These are phyloP conservation scores for Aspergillus viridinutans DNA, from an alignment of 2,329 filamentous ascomycete species.

Conservation along the genomic window DNA sequence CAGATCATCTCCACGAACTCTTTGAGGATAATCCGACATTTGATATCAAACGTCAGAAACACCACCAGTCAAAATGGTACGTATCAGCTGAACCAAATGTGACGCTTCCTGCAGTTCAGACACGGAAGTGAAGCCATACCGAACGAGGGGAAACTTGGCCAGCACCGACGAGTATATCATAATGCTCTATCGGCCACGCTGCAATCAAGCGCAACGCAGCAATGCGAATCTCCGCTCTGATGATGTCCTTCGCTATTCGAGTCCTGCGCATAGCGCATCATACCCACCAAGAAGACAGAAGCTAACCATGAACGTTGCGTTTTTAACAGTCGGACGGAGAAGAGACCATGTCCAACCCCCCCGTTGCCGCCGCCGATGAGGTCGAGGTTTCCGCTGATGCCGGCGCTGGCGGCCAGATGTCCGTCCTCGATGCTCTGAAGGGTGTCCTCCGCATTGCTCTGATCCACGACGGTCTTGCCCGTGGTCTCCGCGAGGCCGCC, in stretches of 20 bases:
- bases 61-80: conserved; percentile 43
- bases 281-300: conserved; percentile 18
- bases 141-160: background rate
- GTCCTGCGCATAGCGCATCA: background rate
- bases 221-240: background rate
- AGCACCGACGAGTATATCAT: background rate
- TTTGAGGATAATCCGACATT: conserved; percentile 54
- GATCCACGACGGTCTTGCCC: conserved; percentile 99
- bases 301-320: background rate
- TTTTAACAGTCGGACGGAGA: conserved; percentile 92
- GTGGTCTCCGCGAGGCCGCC: conserved; percentile 95
- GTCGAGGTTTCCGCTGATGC: conserved; percentile 95
- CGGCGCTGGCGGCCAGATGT: conserved; percentile 69
- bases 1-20: conserved; percentile 31
- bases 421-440: conserved; percentile 96
- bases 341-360: conserved; percentile 76
- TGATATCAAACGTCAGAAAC: conserved; percentile 22
- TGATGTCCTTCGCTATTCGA: background rate
- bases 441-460: conserved; percentile 97
- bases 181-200: no score
- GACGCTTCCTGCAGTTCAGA: background rate
- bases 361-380: conserved; percentile 71
- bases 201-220: no score
- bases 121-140: background rate
- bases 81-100: conserved; percentile 7